Evolutionary conservation across 2,329 filamentous ascomycete species (phyloP).

Genomic region (Xylaria sp.): DNA sequence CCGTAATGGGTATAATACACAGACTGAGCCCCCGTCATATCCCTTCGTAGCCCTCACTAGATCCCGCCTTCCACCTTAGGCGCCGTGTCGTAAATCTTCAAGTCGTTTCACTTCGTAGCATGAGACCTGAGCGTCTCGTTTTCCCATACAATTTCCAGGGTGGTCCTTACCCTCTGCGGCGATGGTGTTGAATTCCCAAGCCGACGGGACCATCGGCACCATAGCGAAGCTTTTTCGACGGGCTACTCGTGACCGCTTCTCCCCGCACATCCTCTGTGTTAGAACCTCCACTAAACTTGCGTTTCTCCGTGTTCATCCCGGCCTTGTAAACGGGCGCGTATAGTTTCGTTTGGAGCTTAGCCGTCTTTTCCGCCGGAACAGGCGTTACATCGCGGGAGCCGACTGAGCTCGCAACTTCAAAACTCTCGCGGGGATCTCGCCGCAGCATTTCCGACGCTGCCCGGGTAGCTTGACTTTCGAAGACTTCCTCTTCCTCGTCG

Average conservation of each 20-base stretch:
- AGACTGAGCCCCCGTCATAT: slow-evolving; percentile 17
- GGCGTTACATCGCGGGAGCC: slow-evolving; percentile 59
- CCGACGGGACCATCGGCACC: slow-evolving; percentile 59
- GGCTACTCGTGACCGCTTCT: slow-evolving; percentile 59
- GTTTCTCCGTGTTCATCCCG: slow-evolving; percentile 57
- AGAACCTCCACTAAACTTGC: slow-evolving; percentile 58
- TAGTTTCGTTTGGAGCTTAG: slow-evolving; percentile 63
- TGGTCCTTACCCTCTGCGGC: slow-evolving; percentile 25
- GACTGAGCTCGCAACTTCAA: slow-evolving; percentile 60
- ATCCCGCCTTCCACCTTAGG: slow-evolving; percentile 2
- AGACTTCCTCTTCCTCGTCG: slow-evolving; percentile 69
- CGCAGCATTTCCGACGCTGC: slow-evolving; percentile 80
- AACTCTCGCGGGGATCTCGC: slow-evolving; percentile 64
- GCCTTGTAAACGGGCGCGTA: slow-evolving; percentile 59
- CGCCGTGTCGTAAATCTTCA: slow-evolving; percentile 32
- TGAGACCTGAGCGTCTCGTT: slow-evolving; percentile 10
- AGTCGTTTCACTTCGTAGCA: slow-evolving; percentile 29
- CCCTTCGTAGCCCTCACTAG: slow-evolving; percentile 13
- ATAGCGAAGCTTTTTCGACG: slow-evolving; percentile 63
- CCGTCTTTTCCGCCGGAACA: slow-evolving; percentile 58
- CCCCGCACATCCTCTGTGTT: slow-evolving; percentile 48
- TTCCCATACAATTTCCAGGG: not conserved
- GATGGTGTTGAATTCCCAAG: slow-evolving; percentile 60
- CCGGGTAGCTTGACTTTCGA: slow-evolving; percentile 81
- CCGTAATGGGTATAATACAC: slow-evolving; percentile 30